Base-by-base conservation (phyloP, 2,329 filamentous ascomycete species). In the Zymoseptoria tritici region DNA sequence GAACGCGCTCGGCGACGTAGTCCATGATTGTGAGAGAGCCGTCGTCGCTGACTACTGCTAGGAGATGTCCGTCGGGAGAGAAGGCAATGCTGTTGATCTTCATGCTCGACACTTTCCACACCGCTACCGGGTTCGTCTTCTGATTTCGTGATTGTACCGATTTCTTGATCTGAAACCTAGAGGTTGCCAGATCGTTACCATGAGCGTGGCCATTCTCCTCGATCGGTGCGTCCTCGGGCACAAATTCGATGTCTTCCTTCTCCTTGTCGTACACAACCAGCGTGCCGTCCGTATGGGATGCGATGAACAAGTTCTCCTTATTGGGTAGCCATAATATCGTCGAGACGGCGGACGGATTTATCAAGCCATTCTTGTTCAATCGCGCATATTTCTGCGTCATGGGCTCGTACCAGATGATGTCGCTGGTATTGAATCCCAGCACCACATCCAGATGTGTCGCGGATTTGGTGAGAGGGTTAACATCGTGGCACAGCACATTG, bases 371-470 rank as follows among this genome's bases (percentile, higher is more conserved):
- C 77, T 99, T 99, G 73, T 99, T 99, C 69, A 99, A 81, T 20
- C 94, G 86, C 2, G 91, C 90, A 74, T 99, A 99, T 72, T 95
- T 91, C 70, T 97, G 93, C 49, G 91, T 93, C 70, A 97, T 90
- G 9, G 94, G 92, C 75, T 99, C 94, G 80, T 94, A 97, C 94
- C 94, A 99, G 63, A 99, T 93, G 54, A 99, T 91, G 74, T 99
- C 94, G 49, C 92, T 91, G 0, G 92, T 95, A 6, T 93, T 97
- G 70, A 96, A 97, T 0, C 94, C 94, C 85, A 99, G 89, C 59
- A 96, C 86, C 20, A 99, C 81, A 72, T 99, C 94, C 50, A 99
- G 81, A 71, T 97, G 93, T 4, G 82, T 85, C 3, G 83, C 72
- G 55, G 85, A 87, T 75, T 93, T 96, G 9, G 92, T 97, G 57